Percentiles rank a stretch among this genome's conserved stretches.
Conservation (phyloP, 2,329 filamentous ascomycete genomes). For the Fusarium clavum region DNA sequence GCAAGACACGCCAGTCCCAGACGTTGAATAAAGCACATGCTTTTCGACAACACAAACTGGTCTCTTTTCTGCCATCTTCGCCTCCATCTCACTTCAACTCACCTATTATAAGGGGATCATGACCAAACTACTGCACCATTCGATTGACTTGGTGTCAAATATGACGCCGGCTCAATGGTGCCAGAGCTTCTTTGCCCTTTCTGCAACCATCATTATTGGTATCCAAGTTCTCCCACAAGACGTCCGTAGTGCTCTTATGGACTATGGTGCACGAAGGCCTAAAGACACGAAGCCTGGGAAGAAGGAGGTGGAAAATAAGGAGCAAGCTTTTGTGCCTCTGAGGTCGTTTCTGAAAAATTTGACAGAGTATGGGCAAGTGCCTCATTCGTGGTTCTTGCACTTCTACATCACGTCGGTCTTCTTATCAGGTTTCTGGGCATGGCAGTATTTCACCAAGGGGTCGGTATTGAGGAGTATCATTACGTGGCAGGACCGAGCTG, state of each 20-base stretch:
- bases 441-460: constrained; percentile 70
- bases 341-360: constrained; percentile 49
- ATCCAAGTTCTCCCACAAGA: constrained; percentile 59
- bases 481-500: constrained; percentile 50
- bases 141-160: constrained; percentile 1
- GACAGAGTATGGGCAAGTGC: constrained; percentile 66
- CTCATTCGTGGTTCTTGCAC: constrained; percentile 89
- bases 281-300: constrained; percentile 34
- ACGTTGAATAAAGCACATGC: constrained; percentile 14
- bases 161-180: constrained; percentile 52
- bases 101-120: not conserved
- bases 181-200: constrained; percentile 61
- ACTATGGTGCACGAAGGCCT: constrained; percentile 62
- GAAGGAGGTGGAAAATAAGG: constrained; percentile 22
- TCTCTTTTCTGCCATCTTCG: not conserved
- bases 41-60: not conserved
- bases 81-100: not conserved
- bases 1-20: not conserved
- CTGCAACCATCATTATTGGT: constrained; percentile 54
- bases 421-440: constrained; percentile 79
- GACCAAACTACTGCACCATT: constrained; percentile 14
- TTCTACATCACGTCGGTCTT: constrained; percentile 82
- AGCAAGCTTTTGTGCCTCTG: constrained; percentile 26
- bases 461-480: constrained; percentile 61
- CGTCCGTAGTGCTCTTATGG: constrained; percentile 59